These are phyloP conservation scores for Aspergillus sp. DNA, from an alignment of 2,329 filamentous ascomycete genomes.

Conservation along the genomic window DNA sequence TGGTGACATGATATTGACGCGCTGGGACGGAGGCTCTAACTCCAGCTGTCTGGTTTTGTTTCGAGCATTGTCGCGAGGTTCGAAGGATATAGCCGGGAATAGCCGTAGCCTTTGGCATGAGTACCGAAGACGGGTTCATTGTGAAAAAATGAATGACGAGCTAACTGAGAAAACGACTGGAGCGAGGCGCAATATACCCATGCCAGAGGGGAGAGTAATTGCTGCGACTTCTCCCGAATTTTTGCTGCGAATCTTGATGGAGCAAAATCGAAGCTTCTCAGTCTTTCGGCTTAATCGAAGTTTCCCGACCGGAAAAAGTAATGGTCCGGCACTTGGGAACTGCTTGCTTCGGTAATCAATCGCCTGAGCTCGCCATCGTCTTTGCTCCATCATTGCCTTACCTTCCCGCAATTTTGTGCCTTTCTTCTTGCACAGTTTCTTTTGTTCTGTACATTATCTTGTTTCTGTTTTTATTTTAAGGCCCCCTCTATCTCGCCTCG, in stretches of 20 bases:
- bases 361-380: conserved; percentile 17
- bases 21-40: conserved; percentile 35
- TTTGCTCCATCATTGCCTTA: conserved; percentile 19
- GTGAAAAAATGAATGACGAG: conserved; percentile 19
- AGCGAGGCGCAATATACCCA: conserved; percentile 11
- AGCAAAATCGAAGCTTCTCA: conserved; percentile 31
- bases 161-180: not conserved
- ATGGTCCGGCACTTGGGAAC: conserved; percentile 27
- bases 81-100: conserved; percentile 44
- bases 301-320: conserved; percentile 33
- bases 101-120: conserved; percentile 44
- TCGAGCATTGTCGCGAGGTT: conserved; percentile 40
- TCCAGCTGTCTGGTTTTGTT: conserved; percentile 28
- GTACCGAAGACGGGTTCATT: conserved; percentile 42
- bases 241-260: conserved; percentile 21
- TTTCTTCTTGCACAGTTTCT: not conserved
- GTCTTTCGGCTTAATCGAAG: conserved; percentile 32
- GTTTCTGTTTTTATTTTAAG: not conserved
- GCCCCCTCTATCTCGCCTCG: conserved; percentile 10
- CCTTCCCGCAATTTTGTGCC: conserved; percentile 1
- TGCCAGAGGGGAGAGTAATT: conserved; percentile 3
- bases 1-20: conserved; percentile 36
- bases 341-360: conserved; percentile 32
- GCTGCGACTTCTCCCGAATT: not conserved
- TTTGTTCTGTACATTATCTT: conserved; percentile 15